Conservation (phyloP, 1,284 basidiomycete genomes). For the Moniliella sp. region DNA sequence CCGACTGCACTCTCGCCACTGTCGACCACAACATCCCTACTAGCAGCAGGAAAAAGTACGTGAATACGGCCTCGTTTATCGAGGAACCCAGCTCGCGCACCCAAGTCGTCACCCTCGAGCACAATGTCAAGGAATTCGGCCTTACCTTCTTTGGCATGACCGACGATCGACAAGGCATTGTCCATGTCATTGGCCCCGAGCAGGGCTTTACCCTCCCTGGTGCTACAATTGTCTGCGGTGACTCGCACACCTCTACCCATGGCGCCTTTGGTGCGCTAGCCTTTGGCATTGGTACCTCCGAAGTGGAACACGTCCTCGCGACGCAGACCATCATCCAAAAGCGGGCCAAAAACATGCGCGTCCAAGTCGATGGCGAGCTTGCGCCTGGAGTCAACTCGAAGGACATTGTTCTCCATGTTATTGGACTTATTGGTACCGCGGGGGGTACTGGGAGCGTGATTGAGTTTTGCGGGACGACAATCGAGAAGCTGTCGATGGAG, state of each 20-base stretch:
- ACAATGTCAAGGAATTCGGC: constrained; percentile 30
- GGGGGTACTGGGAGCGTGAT: constrained; percentile 28
- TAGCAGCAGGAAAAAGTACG: constrained; percentile 20
- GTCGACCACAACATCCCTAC: constrained; percentile 33
- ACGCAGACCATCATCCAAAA: constrained; percentile 32
- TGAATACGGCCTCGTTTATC: constrained; percentile 27
- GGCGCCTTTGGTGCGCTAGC: constrained; percentile 30
- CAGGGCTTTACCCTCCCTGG: constrained; percentile 31
- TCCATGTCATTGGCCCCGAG: constrained; percentile 30
- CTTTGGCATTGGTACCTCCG: constrained; percentile 30
- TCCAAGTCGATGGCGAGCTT: constrained; percentile 27
- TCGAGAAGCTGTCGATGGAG: constrained; percentile 25
- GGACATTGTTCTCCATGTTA: constrained; percentile 29
- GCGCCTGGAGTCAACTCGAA: constrained; percentile 27
- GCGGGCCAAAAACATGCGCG: constrained; percentile 29
- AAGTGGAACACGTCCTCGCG: constrained; percentile 31
- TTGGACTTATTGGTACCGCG: constrained; percentile 30
- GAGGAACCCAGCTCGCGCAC: constrained; percentile 24
- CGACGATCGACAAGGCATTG: constrained; percentile 28
- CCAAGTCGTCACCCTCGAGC: constrained; percentile 28
- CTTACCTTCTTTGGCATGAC: constrained; percentile 30
- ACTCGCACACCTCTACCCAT: constrained; percentile 31
- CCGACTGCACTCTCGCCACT: constrained; percentile 30
- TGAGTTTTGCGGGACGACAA: constrained; percentile 26
- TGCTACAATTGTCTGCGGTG: constrained; percentile 28